Conservation (phyloP, 2,329 filamentous ascomycete genomes). For the Calonectria pauciramosa region DNA sequence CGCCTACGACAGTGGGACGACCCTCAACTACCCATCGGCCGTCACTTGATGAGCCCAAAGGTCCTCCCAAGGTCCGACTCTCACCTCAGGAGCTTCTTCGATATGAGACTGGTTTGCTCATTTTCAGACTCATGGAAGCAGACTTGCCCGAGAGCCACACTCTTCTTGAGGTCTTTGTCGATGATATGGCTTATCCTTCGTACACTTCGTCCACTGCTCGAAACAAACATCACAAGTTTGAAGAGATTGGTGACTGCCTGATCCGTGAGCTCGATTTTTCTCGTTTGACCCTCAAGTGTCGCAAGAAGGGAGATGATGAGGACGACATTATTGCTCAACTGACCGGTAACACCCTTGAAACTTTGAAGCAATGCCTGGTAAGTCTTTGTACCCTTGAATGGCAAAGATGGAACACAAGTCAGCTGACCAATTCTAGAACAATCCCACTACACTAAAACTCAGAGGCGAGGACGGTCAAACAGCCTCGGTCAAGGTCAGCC, state of each 20-base stretch:
- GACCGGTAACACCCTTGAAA: constrained; percentile 86
- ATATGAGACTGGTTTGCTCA: constrained; percentile 91
- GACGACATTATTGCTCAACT: constrained; percentile 86
- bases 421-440: constrained; percentile 75
- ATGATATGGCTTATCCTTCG: constrained; percentile 93
- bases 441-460: constrained; percentile 85
- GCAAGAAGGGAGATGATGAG: constrained; percentile 83
- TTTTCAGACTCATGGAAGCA: constrained; percentile 94
- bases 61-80: constrained; percentile 82
- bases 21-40: constrained; percentile 55
- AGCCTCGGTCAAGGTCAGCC: constrained; percentile 86
- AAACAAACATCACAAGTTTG: constrained; percentile 78
- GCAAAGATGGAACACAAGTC: constrained; percentile 1
- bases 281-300: constrained; percentile 87
- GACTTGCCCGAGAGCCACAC: constrained; percentile 83
- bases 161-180: constrained; percentile 89
- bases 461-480: constrained; percentile 80
- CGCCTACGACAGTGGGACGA: constrained; percentile 59
- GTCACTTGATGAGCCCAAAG: constrained; percentile 62
- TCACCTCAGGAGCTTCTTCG: constrained; percentile 84
- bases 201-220: constrained; percentile 86
- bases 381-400: constrained; percentile 49
- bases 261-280: constrained; percentile 98
- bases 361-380: constrained; percentile 88
- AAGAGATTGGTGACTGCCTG: constrained; percentile 95